These are phyloP conservation scores for Chytriomyces confervae DNA, from an alignment of 192 early-diverging fungal species.

Conservation along the genomic window DNA sequence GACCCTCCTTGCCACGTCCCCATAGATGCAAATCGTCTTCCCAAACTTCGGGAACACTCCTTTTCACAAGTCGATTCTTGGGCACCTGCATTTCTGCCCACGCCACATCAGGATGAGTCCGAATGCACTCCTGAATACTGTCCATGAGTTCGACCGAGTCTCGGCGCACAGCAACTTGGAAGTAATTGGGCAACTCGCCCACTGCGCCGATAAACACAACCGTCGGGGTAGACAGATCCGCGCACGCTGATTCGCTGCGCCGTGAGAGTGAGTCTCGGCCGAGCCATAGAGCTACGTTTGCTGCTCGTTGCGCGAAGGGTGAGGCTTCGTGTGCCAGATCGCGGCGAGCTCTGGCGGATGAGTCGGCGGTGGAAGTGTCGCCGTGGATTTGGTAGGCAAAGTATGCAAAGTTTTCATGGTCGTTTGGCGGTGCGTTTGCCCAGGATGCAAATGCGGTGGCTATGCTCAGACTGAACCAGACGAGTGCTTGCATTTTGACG, in stretches of 20 bases:
- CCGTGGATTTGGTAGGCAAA: slow-evolving; percentile 48
- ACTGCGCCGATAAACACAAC: slow-evolving; percentile 60
- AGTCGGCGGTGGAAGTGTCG: neutral
- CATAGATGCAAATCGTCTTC: neutral
- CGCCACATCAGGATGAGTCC: slow-evolving; percentile 19
- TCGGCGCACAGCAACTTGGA: slow-evolving; percentile 64
- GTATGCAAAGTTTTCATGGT: slow-evolving; percentile 55
- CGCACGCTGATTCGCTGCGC: slow-evolving; percentile 2
- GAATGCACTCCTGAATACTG: neutral
- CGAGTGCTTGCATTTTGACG: neutral
- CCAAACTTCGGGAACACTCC: slow-evolving; percentile 29
- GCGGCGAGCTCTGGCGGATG: neutral
- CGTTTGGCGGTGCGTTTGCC: slow-evolving; percentile 23
- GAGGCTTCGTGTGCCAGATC: neutral
- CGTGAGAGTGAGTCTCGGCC: neutral
- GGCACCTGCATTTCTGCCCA: slow-evolving; percentile 53
- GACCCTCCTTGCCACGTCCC: neutral
- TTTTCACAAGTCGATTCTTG: slow-evolving; percentile 48
- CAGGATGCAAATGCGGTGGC: neutral
- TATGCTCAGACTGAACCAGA: neutral
- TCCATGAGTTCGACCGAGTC: neutral
- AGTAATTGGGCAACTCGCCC: slow-evolving; percentile 71
- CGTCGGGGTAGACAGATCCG: slow-evolving; percentile 24
- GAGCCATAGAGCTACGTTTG: neutral
- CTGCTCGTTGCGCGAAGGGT: neutral